Evolutionary conservation across 2,329 filamentous ascomycete species (phyloP), one percentile per base, ranked within the genome.

Genomic region (Helminthosporium solani): DNA sequence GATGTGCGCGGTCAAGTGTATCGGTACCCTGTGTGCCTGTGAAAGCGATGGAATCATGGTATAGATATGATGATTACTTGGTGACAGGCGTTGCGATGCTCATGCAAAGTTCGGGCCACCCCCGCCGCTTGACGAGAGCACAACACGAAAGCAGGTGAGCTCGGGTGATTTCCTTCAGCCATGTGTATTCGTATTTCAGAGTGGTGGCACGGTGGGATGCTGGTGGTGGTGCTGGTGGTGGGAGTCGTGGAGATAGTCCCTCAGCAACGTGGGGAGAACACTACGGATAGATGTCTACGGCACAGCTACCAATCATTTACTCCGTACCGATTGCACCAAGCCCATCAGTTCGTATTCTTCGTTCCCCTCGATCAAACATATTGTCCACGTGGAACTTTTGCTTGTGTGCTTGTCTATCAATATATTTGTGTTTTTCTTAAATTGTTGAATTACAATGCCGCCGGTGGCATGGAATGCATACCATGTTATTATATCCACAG

Each of bases 181-280:
- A 30, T 34, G 34, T 34, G 35, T 20, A 4, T 7, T 30, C 38
- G n/a, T n/a, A n/a, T n/a, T n/a, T n/a, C 37, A 35, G 49, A 49
- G 47, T 40, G n/a, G n/a, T 9, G 23, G 23, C 6, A 9, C 23
- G 46, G 57, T 61, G 57, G 56, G 58, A 49, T 49, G 34, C 16
- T 21, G 18, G n/a, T n/a, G n/a, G n/a, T n/a, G n/a, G n/a, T n/a
- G n/a, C n/a, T 51, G 43, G 42, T 45, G 43, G 50, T 52, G 54
- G 52, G 42, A 40, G 11, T 54, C 47, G 50, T 54, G 50, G 56
- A 54, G 52, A 33, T 40, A 37, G 21, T 42, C n/a, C 12, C 36
- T 28, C 50, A 44, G 39, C 18, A 46, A 52, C 58, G 61, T 63
- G 61, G 60, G 60, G 60, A 27, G n/a, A n/a, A n/a, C n/a, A n/a